Conservation (phyloP, 75 land plant species). For the Cunninghamia lanceolata region DNA sequence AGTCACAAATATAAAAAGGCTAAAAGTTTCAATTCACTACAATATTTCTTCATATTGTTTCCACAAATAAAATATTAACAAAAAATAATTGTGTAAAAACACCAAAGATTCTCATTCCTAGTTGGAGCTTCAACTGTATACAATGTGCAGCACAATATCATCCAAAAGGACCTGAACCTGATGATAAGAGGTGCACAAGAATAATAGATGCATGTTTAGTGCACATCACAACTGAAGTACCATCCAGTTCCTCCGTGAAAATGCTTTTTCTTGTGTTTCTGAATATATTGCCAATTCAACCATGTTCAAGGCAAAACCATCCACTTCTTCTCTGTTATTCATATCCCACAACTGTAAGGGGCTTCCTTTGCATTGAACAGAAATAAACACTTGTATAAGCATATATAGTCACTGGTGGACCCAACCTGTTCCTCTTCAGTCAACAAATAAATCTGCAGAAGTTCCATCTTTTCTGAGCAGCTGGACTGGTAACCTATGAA, state of each 20-base stretch:
- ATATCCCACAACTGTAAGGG: not conserved
- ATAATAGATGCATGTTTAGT: not conserved
- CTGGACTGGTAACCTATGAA: not conserved
- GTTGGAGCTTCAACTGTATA: not conserved
- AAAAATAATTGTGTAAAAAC: not conserved
- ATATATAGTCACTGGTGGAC: not conserved
- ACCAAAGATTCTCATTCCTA: not conserved
- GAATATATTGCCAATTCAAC: not conserved
- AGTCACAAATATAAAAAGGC: not conserved
- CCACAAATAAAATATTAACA: no score
- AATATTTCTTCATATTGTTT: not conserved
- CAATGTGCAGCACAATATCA: not conserved
- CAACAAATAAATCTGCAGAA: not conserved
- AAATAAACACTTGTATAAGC: no score
- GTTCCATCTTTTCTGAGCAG: not conserved
- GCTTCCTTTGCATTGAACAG: not conserved
- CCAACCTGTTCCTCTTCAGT: not conserved
- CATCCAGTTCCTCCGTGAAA: not conserved
- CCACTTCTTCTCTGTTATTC: not conserved
- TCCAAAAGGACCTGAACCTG: not conserved
- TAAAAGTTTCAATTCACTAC: not conserved
- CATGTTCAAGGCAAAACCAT: not conserved
- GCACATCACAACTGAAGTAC: not conserved
- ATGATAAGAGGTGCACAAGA: not conserved
- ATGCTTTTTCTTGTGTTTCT: not conserved